These are phyloP conservation scores for Annona cherimola DNA, from an alignment of 164 flowering plant genomes.

Conservation along the genomic window DNA sequence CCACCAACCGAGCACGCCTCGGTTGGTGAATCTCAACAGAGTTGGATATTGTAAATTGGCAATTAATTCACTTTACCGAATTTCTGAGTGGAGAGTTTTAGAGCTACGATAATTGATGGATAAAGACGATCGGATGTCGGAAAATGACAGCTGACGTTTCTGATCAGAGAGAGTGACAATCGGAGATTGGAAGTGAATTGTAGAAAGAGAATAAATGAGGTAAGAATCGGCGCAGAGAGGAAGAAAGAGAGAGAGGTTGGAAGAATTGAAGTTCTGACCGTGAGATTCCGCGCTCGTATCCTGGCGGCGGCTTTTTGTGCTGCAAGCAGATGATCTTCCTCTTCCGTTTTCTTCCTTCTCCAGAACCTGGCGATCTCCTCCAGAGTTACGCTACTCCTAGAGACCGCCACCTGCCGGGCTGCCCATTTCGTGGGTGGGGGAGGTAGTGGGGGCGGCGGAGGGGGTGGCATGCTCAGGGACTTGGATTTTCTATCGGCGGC, in stretches of 20 bases:
- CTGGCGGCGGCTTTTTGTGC: slow-evolving; percentile 84
- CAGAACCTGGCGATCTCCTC: slow-evolving; percentile 66
- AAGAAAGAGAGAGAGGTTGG: not conserved
- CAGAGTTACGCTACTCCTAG: slow-evolving; percentile 43
- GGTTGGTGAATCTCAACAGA: no score
- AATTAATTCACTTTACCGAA: no score
- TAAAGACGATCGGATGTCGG: no score
- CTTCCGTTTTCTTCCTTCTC: slow-evolving; percentile 53
- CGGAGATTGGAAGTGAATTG: no score
- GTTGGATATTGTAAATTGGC: no score
- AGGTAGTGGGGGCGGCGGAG: slow-evolving; percentile 28
- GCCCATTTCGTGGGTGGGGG: slow-evolving; percentile 22
- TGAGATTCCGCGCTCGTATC: slow-evolving; percentile 48
- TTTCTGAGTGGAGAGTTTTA: no score
- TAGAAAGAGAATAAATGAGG: no score
- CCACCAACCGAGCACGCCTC: no score
- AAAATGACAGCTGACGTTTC: no score
- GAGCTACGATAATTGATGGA: no score
- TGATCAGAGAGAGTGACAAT: no score
- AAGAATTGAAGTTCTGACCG: slow-evolving; percentile 29
- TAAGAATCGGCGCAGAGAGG: no score
- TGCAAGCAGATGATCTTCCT: slow-evolving; percentile 70
- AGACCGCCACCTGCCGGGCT: slow-evolving; percentile 8
- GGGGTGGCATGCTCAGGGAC: slow-evolving; percentile 10
- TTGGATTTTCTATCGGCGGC: slow-evolving; percentile 9